Evolutionary conservation across 441 rosid species (phyloP).

Genomic region (Arabidopsis hybrid): DNA sequence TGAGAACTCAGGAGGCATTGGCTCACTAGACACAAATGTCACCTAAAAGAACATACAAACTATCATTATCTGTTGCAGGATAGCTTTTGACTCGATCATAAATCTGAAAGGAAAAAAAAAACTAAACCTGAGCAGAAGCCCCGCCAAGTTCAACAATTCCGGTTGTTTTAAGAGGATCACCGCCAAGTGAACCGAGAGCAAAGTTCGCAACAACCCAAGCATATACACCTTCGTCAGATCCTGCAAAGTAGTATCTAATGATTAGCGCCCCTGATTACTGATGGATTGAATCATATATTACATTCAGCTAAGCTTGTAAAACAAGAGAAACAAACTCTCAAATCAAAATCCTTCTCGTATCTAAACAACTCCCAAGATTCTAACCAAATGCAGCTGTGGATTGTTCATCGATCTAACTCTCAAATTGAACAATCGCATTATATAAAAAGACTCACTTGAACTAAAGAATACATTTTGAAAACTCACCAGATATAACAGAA

Average conservation of each 20-base stretch:
- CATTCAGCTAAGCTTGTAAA: not conserved
- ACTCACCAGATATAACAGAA: constrained; percentile 77
- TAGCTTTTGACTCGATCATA: not conserved
- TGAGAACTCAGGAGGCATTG: constrained; percentile 75
- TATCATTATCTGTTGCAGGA: not conserved
- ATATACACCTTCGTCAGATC: constrained; percentile 92
- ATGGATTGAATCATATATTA: not conserved
- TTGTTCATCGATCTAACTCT: constrained; percentile 9
- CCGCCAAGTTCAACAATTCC: constrained; percentile 97
- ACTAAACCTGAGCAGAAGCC: constrained; percentile 92
- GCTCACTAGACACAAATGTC: constrained; percentile 77
- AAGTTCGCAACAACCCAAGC: constrained; percentile 95
- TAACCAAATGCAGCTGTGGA: not conserved
- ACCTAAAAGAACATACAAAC: constrained; percentile 56
- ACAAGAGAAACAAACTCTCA: not conserved
- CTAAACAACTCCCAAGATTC: not conserved
- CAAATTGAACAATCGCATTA: not conserved
- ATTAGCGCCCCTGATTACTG: not conserved
- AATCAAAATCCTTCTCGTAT: not conserved
- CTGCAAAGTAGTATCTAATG: constrained; percentile 40
- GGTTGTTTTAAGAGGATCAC: constrained; percentile 73
- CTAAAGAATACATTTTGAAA: constrained; percentile 3
- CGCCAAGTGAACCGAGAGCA: constrained; percentile 82
- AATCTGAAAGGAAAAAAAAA: not conserved
- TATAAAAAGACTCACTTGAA: not conserved